Evolutionary conservation across 1,139 yeast species (phyloP).

Genomic region (Torulaspora pretoriensis): DNA sequence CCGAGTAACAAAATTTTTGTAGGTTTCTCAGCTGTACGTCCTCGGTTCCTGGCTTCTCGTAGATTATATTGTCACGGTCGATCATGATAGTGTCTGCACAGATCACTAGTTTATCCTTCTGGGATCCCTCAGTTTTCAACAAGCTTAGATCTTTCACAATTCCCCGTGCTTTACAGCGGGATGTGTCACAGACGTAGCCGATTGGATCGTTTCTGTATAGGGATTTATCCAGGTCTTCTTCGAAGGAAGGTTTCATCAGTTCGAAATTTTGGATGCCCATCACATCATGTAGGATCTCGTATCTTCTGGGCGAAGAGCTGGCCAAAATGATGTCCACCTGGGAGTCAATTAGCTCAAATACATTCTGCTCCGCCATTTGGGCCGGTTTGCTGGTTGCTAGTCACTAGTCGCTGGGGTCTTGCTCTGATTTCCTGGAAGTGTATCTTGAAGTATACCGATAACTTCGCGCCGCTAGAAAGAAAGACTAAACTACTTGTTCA

Average conservation of each 20-base stretch:
- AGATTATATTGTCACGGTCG: slow-evolving; percentile 53
- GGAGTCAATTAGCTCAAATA: slow-evolving; percentile 36
- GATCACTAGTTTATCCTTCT: slow-evolving; percentile 39
- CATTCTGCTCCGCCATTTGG: neutral
- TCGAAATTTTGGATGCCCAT: slow-evolving; percentile 57
- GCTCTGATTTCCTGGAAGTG: neutral
- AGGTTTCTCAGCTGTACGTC: slow-evolving; percentile 50
- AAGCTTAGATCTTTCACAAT: slow-evolving; percentile 46
- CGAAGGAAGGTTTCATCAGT: slow-evolving; percentile 45
- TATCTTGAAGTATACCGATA: neutral
- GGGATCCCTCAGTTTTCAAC: slow-evolving; percentile 3
- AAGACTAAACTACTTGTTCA: neutral
- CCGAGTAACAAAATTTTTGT: slow-evolving; percentile 43
- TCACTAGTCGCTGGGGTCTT: neutral
- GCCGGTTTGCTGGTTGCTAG: neutral
- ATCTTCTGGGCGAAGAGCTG: slow-evolving; percentile 78
- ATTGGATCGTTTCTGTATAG: slow-evolving; percentile 32
- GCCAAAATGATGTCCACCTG: slow-evolving; percentile 54
- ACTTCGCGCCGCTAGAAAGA: slow-evolving; percentile 1
- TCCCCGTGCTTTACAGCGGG: slow-evolving; percentile 58
- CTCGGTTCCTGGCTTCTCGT: slow-evolving; percentile 70
- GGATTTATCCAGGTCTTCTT: slow-evolving; percentile 65
- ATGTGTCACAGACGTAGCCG: slow-evolving; percentile 66
- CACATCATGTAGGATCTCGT: slow-evolving; percentile 55
- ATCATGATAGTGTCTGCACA: slow-evolving; percentile 84